A percentile compares a stretch with the other conserved stretches of the same genome.
Evolutionary conservation across 2,329 filamentous ascomycete species (phyloP).

Genomic region (Sporothrix dimorphospora): DNA sequence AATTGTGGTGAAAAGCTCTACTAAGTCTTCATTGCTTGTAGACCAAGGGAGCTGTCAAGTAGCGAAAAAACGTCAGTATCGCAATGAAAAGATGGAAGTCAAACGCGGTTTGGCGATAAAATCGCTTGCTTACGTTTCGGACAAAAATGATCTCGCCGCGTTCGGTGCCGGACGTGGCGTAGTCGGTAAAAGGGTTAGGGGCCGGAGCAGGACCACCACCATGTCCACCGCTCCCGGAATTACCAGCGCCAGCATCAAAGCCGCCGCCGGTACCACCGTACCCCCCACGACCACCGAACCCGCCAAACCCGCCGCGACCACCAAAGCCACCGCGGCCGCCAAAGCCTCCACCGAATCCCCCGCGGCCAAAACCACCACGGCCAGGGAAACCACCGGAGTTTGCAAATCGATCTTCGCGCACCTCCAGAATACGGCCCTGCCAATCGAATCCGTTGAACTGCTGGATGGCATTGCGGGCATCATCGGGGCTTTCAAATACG

Average conservation of each 20-base stretch:
- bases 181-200: conserved; percentile 93
- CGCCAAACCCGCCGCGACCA: conserved; percentile 61
- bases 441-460: conserved; percentile 99
- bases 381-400: conserved; percentile 57
- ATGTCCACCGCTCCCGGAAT: conserved; percentile 55
- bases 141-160: conserved; percentile 87
- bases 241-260: conserved; percentile 51
- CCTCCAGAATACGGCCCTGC: conserved; percentile 91
- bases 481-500: conserved; percentile 91
- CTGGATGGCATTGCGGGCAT: conserved; percentile 92
- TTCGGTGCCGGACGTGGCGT: conserved; percentile 83
- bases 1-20: conserved; percentile 96
- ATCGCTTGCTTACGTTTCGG: conserved; percentile 74
- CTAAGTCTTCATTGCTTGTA: conserved; percentile 94
- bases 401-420: conserved; percentile 94
- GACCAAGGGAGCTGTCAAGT: conserved; percentile 87
- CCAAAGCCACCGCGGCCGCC: conserved; percentile 68
- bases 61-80: conserved; percentile 30
- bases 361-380: conserved; percentile 62
- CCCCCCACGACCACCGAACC: conserved; percentile 54
- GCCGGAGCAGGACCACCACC: conserved; percentile 45
- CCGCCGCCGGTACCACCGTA: conserved; percentile 59
- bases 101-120: background rate
- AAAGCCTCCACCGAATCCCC: conserved; percentile 56
- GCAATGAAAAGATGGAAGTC: conserved; percentile 33